Evolutionary conservation across 805 yeast species (phyloP), one percentile per base, ranked within the genome.

Genomic region (Spathaspora sp.): DNA sequence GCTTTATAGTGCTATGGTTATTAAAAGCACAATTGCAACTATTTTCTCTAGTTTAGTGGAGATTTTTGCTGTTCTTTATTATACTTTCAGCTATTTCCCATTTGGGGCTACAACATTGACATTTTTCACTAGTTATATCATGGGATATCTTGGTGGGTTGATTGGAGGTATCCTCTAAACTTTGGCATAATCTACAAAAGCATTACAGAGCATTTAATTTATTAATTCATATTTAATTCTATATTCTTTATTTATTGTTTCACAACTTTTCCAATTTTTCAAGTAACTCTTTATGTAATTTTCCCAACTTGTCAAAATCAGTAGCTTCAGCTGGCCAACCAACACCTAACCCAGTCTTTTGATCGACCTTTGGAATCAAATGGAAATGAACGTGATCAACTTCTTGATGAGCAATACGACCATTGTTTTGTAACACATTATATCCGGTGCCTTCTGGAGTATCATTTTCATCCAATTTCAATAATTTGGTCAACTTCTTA

Each of bases 341-440:
- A 31, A 93, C 90, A 35, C 78, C 79, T 56, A 93, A 78, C 1
- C 99, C 99, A 17, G 92, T 76, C 42, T 79, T 78, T 1, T 69
- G 73, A 60, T 84, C 85, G 53, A 79, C 79, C 79, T 93, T 93
- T 48, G 99, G 99, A 65, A 93, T 93, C 68, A 93, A 82, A 68
- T 93, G 99, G 80, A 94, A 88, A 68, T 93, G 99, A 52, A 94
- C 97, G 67, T 93, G 99, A 59, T 88, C 94, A 52, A 94, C 98
- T 51, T 80, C 86, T 74, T 93, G 99, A 66, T 94, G 98, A 11
- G 98, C 99, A 63, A 92, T 85, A 65, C 89, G 74, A 47, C 98
- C 98, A 60, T 93, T 94, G 77, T 93, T 94, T 70, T 92, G 98
- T 58, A 93, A 75, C 18, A 93, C 67, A 65, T 93, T 93, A 78